Percentiles rank a stretch among this genome's conserved stretches.
Evolutionary conservation across 129 eudicot genomes (phyloP).

Genomic region (Smallanthus sonchifolius): DNA sequence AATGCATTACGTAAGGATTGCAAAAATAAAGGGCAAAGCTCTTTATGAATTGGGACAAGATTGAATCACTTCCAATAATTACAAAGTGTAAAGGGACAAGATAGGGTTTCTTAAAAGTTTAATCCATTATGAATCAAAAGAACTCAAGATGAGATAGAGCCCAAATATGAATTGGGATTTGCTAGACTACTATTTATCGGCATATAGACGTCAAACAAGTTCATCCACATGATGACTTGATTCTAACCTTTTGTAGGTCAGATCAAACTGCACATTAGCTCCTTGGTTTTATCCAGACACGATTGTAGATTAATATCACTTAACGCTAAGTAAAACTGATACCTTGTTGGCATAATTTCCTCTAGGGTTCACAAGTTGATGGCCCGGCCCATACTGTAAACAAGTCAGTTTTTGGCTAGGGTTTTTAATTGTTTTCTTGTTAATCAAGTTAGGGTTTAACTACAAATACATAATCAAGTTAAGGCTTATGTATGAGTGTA

Average conservation of each 20-base stretch:
- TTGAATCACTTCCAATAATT: slow-evolving; percentile 17
- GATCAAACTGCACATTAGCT: not conserved
- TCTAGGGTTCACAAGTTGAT: too few species aligned
- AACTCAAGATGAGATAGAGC: slow-evolving; percentile 18
- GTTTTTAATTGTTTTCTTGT: too few species aligned
- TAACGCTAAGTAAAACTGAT: too few species aligned
- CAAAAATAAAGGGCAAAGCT: not conserved
- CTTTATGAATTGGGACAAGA: not conserved
- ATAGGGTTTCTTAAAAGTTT: slow-evolving; percentile 16
- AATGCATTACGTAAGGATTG: not conserved
- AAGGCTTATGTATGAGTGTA: too few species aligned
- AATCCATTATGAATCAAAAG: not conserved
- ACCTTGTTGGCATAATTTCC: too few species aligned
- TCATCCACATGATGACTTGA: slow-evolving; percentile 1
- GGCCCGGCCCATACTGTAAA: too few species aligned
- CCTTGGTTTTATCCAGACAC: too few species aligned
- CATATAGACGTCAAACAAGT: slow-evolving; percentile 9
- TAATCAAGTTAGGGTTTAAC: too few species aligned
- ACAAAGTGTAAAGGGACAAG: slow-evolving; percentile 19
- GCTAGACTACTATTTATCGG: not conserved
- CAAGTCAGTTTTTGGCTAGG: too few species aligned
- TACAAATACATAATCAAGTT: too few species aligned
- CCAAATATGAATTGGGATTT: slow-evolving; percentile 1
- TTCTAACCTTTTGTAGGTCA: not conserved
- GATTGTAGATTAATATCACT: too few species aligned